phyloP scores from a whole-genome alignment of 139 green algal species.

The Gonium pectorale region DNA sequence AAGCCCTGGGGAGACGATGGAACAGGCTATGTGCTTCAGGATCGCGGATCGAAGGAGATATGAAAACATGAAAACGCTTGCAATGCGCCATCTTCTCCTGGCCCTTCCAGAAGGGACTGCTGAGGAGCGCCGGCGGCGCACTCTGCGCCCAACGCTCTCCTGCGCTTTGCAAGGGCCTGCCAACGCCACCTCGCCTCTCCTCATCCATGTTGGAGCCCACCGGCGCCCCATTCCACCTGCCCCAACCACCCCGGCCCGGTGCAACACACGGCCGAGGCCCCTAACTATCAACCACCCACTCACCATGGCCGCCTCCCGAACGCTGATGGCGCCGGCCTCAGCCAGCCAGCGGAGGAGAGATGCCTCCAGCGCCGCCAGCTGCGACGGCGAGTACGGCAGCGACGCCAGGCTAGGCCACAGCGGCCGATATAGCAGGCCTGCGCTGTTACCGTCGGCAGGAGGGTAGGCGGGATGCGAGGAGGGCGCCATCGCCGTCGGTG shows the following conservation, averaged over 20 bases:
- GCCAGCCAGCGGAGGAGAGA: constrained; percentile 45
- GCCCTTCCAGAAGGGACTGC: no score
- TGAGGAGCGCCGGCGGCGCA: neutral
- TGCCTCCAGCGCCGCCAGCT: constrained; percentile 35
- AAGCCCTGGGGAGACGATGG: constrained; percentile 23
- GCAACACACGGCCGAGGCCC: neutral
- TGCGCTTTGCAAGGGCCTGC: neutral
- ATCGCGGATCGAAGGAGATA: neutral
- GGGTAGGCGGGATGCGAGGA: neutral
- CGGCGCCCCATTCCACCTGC: neutral
- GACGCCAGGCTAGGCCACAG: constrained; percentile 23
- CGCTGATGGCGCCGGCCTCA: constrained; percentile 42
- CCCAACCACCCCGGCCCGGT: neutral
- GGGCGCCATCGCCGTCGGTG: neutral
- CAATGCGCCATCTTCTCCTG: no score
- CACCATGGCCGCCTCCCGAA: constrained; percentile 9
- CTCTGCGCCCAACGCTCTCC: neutral
- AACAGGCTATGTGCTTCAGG: neutral
- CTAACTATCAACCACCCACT: neutral
- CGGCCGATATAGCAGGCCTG: constrained; percentile 25
- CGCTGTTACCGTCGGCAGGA: neutral
- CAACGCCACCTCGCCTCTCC: neutral
- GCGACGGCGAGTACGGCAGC: constrained; percentile 15
- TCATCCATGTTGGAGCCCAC: neutral
- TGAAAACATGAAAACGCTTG: no score